phyloP scores from a whole-genome alignment of 1,139 yeast species.

The Geotrichum bryndzae region DNA sequence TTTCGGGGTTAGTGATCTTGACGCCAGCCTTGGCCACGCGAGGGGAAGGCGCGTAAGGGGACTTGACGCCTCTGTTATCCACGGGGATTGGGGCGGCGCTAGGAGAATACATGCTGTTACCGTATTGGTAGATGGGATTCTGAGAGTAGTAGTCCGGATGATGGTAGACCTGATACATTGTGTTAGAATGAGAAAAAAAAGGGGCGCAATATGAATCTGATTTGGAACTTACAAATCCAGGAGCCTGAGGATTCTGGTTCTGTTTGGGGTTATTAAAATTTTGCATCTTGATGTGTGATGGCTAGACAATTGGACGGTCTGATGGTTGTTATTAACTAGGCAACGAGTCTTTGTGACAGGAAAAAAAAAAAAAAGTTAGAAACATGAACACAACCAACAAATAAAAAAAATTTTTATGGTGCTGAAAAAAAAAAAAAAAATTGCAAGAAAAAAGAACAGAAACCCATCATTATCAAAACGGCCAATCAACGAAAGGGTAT shows the following conservation, averaged over 20 bases:
- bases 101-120: constrained; percentile 12
- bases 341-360: not conserved
- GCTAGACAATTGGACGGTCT: not conserved
- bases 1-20: constrained; percentile 18
- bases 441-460: not conserved
- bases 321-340: not conserved
- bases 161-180: not conserved
- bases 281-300: not conserved
- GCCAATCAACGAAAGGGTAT: not conserved
- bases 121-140: not conserved
- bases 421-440: not conserved
- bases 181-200: not conserved
- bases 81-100: constrained; percentile 9
- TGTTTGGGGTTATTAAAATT: not conserved
- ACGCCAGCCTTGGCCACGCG: constrained; percentile 15
- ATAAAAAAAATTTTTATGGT: not conserved
- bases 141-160: not conserved
- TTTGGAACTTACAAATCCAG: not conserved
- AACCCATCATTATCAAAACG: not conserved
- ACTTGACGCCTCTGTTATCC: constrained; percentile 12
- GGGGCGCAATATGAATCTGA: not conserved
- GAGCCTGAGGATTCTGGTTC: not conserved
- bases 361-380: not conserved
- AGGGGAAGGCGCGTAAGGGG: constrained; percentile 14
- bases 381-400: not conserved